Conservation (phyloP, 1,284 basidiomycete species). For the Ustilago vetiveriae region DNA sequence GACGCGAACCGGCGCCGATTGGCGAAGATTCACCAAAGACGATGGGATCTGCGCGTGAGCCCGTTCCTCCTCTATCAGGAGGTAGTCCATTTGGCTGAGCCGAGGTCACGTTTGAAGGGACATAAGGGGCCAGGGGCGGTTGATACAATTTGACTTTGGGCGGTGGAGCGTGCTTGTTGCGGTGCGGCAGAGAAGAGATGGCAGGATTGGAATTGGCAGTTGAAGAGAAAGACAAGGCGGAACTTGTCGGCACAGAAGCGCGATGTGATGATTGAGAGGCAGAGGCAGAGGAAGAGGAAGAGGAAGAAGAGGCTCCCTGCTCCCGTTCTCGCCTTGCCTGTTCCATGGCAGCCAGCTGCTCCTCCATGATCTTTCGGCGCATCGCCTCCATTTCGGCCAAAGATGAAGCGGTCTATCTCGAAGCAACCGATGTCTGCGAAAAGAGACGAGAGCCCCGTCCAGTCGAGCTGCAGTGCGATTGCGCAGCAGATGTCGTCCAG, state of each 20-base stretch:
- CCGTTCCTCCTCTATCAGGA: conserved; percentile 7
- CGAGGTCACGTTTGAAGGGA: conserved; percentile 6
- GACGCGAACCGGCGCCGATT: conserved; percentile 10
- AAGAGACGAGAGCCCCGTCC: too few relatives aligned
- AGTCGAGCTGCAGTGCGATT: too few relatives aligned
- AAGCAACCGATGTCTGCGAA: not conserved
- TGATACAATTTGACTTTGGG: conserved; percentile 51
- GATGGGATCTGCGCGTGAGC: conserved; percentile 34
- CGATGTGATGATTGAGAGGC: conserved; percentile 2
- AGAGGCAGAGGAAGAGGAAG: not conserved
- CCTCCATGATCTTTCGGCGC: conserved; percentile 47
- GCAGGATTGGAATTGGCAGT: conserved; percentile 9
- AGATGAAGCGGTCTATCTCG: not conserved
- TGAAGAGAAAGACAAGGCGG: conserved; percentile 3
- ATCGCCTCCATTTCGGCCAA: conserved; percentile 43
- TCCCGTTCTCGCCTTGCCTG: conserved; percentile 28
- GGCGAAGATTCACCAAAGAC: conserved; percentile 40
- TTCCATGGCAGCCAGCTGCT: conserved; percentile 41
- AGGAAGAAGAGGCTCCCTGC: conserved; percentile 6
- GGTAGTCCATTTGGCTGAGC: not conserved
- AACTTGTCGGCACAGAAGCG: conserved; percentile 2
- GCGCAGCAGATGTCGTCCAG: too few relatives aligned
- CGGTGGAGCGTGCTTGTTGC: conserved; percentile 48
- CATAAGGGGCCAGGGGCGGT: conserved; percentile 24
- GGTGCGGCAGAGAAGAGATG: conserved; percentile 33